Evolutionary conservation across 1,284 basidiomycete genomes (phyloP).

Genomic region (Irpex sp.): DNA sequence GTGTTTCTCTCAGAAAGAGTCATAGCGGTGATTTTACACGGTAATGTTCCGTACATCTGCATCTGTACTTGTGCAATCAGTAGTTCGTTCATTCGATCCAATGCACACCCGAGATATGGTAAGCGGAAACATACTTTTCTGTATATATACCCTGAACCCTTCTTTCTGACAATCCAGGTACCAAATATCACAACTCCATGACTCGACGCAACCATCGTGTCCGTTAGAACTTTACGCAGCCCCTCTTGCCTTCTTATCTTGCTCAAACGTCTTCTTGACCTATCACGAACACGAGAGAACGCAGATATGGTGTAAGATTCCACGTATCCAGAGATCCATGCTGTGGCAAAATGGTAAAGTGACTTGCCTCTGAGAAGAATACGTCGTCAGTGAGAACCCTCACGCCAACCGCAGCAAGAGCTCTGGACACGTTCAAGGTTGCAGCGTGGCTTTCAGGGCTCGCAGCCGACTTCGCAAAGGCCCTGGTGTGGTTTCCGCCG

Average conservation of each 20-base stretch:
- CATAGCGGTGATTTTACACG: too few species aligned
- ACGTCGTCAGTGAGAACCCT: constrained; percentile 51
- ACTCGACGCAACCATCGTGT: neutral
- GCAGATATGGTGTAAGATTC: neutral
- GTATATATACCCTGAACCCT: neutral
- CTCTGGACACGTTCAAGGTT: constrained; percentile 56
- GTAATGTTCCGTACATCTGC: too few species aligned
- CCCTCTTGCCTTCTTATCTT: constrained; percentile 20
- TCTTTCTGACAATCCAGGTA: neutral
- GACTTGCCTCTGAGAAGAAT: constrained; percentile 51
- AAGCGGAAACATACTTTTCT: neutral
- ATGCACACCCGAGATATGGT: neutral
- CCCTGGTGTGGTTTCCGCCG: constrained; percentile 67
- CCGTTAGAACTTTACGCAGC: neutral
- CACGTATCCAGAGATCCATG: neutral
- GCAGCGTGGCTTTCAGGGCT: constrained; percentile 59
- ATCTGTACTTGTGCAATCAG: neutral
- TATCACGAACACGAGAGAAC: constrained; percentile 10
- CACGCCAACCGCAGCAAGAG: constrained; percentile 57
- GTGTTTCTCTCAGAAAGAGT: too few species aligned
- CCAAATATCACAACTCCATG: neutral
- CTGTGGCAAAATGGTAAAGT: neutral
- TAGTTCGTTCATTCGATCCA: neutral
- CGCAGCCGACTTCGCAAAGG: constrained; percentile 56
- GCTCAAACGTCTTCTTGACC: constrained; percentile 35